These are phyloP conservation scores for Monotropa hypopitys DNA, from an alignment of 179 eudicot genomes.

Conservation along the genomic window DNA sequence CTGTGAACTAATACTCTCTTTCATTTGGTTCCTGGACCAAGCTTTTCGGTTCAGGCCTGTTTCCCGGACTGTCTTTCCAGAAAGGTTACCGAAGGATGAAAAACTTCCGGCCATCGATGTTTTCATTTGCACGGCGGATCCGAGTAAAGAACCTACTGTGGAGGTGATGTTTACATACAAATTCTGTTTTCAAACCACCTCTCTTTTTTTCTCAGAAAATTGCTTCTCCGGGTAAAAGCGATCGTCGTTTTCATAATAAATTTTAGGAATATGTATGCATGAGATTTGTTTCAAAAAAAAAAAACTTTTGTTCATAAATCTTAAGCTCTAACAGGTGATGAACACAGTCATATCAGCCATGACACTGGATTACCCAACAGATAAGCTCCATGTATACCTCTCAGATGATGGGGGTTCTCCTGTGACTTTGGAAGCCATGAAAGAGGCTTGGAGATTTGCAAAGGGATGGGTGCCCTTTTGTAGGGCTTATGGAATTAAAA, in stretches of 20 bases:
- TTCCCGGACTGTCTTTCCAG: slow-evolving; percentile 15
- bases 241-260: too few species aligned
- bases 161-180: too few species aligned
- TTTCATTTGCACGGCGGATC: background rate
- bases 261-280: too few species aligned
- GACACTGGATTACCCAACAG: background rate
- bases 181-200: too few species aligned
- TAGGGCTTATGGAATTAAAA: background rate
- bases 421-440: background rate
- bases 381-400: slow-evolving; percentile 4
- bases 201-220: too few species aligned
- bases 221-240: too few species aligned
- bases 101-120: background rate
- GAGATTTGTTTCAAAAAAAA: too few species aligned
- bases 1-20: slow-evolving; percentile 23
- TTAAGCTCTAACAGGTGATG: slow-evolving; percentile 15
- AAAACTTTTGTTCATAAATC: too few species aligned
- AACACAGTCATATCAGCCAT: slow-evolving; percentile 12
- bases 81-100: background rate
- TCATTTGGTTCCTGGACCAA: slow-evolving; percentile 24
- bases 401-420: slow-evolving; percentile 5
- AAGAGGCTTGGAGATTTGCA: slow-evolving; percentile 3
- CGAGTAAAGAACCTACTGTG: background rate
- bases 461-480: slow-evolving; percentile 4
- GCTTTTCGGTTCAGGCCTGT: slow-evolving; percentile 26